phyloP scores from a whole-genome alignment of 805 yeast species.

The Saccharomycopsis babjevae region DNA sequence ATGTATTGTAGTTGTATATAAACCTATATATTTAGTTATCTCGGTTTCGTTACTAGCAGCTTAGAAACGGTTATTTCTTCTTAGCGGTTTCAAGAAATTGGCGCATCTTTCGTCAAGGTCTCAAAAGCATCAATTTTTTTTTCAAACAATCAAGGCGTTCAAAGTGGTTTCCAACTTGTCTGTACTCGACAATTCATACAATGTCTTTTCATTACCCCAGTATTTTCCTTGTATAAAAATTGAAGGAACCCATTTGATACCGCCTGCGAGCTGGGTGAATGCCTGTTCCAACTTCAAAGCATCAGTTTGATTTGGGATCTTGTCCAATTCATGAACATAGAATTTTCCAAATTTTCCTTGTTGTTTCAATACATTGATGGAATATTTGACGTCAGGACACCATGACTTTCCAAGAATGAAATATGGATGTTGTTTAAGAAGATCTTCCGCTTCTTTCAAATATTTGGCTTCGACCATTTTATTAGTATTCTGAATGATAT shows the following conservation, averaged over 20 bases:
- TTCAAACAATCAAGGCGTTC: not conserved
- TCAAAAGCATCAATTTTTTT: too few relatives aligned
- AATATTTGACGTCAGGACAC: slow-evolving; percentile 73
- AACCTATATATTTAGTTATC: too few relatives aligned
- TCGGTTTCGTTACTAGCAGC: too few relatives aligned
- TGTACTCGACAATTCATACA: slow-evolving; percentile 24
- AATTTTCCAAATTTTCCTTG: slow-evolving; percentile 41
- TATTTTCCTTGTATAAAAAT: slow-evolving; percentile 48
- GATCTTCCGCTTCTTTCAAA: slow-evolving; percentile 33
- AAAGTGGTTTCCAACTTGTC: slow-evolving; percentile 11
- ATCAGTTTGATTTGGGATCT: slow-evolving; percentile 34
- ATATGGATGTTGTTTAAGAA: slow-evolving; percentile 36
- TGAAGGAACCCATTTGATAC: slow-evolving; percentile 62
- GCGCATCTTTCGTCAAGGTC: too few relatives aligned
- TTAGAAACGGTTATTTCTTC: too few relatives aligned
- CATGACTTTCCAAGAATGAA: slow-evolving; percentile 60
- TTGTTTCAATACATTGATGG: slow-evolving; percentile 43
- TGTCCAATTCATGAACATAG: slow-evolving; percentile 52
- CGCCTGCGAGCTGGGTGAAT: slow-evolving; percentile 42
- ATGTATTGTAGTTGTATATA: too few relatives aligned
- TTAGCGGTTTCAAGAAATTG: too few relatives aligned
- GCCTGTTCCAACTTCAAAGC: slow-evolving; percentile 45
- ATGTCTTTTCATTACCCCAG: slow-evolving; percentile 47
- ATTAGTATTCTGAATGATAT: not conserved
- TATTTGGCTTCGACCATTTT: slow-evolving; percentile 19